Percentiles rank a stretch among this genome's conserved stretches.
phyloP scores from a whole-genome alignment of 345 rosid genomes.

The Excoecaria cochinchinensis region DNA sequence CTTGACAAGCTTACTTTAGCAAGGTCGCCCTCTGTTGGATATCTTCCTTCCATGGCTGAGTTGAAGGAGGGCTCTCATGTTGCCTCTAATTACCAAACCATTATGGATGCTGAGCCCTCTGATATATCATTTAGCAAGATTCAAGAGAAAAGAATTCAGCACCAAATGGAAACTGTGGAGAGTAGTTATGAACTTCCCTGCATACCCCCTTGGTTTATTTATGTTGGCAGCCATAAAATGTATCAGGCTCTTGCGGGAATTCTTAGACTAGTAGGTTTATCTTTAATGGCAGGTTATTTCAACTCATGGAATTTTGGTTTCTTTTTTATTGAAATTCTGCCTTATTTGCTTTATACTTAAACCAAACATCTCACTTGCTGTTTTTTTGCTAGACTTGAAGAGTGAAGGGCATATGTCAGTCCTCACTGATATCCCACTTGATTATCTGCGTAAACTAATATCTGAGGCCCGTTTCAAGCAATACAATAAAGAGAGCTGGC shows the following conservation, averaged over 20 bases:
- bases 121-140: conserved; percentile 29
- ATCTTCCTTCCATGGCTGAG: conserved; percentile 74
- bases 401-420: conserved; percentile 60
- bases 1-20: conserved; percentile 64
- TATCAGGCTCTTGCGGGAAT: conserved; percentile 71
- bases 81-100: conserved; percentile 22
- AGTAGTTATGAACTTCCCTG: conserved; percentile 56
- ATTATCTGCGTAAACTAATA: conserved; percentile 54
- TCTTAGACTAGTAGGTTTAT: conserved; percentile 87
- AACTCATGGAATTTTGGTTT: conserved; percentile 28
- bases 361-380: conserved; percentile 21
- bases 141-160: conserved; percentile 27
- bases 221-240: conserved; percentile 69
- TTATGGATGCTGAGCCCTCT: conserved; percentile 35
- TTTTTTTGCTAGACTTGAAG: conserved; percentile 53
- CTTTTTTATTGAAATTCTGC: conserved; percentile 15
- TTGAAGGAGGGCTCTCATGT: conserved; percentile 49
- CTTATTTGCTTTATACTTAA: conserved; percentile 26
- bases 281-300: conserved; percentile 75
- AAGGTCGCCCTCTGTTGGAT: conserved; percentile 61
- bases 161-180: conserved; percentile 27
- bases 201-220: conserved; percentile 83
- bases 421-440: conserved; percentile 74
- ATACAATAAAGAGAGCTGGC: conserved; percentile 69
- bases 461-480: conserved; percentile 69